A percentile compares a stretch with the other conserved stretches of the same genome.
These are phyloP conservation scores for Trametes punicea DNA, from an alignment of 768 basidiomycete genomes.

Conservation along the genomic window DNA sequence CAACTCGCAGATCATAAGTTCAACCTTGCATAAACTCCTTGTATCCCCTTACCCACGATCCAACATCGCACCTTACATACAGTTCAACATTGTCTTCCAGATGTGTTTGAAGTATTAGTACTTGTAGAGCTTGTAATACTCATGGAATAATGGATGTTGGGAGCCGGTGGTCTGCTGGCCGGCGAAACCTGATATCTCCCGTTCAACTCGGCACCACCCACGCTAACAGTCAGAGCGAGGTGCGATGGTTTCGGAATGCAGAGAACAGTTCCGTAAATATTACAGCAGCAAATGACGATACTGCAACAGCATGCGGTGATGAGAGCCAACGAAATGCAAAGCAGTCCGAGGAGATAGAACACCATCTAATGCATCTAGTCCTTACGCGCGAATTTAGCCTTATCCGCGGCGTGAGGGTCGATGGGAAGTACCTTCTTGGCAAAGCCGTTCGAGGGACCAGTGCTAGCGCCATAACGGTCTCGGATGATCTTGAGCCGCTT, in stretches of 20 bases:
- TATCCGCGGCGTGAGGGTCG: conserved; percentile 59
- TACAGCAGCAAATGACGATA: neutral
- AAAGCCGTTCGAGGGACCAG: conserved; percentile 36
- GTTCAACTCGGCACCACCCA: neutral
- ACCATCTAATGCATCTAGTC: too few species aligned
- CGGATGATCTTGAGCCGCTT: conserved; percentile 63
- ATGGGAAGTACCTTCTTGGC: conserved; percentile 61
- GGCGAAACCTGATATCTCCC: too few species aligned
- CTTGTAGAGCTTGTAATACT: conserved; percentile 10
- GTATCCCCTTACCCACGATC: conserved; percentile 16
- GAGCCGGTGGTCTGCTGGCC: neutral
- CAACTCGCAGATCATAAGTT: conserved; percentile 41
- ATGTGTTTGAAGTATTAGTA: neutral
- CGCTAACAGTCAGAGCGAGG: neutral
- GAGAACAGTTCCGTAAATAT: neutral
- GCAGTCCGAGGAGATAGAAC: conserved; percentile 20
- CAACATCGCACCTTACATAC: conserved; percentile 15
- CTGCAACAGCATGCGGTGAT: conserved; percentile 1
- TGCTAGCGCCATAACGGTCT: conserved; percentile 39
- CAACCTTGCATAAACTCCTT: too few species aligned
- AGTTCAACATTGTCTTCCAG: conserved; percentile 26
- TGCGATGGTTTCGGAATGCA: too few species aligned
- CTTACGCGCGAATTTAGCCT: conserved; percentile 50
- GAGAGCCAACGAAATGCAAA: conserved; percentile 17
- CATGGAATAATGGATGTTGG: neutral